Conservation (phyloP, 192 early-diverging fungal species). For the Chytriomyces sp. region DNA sequence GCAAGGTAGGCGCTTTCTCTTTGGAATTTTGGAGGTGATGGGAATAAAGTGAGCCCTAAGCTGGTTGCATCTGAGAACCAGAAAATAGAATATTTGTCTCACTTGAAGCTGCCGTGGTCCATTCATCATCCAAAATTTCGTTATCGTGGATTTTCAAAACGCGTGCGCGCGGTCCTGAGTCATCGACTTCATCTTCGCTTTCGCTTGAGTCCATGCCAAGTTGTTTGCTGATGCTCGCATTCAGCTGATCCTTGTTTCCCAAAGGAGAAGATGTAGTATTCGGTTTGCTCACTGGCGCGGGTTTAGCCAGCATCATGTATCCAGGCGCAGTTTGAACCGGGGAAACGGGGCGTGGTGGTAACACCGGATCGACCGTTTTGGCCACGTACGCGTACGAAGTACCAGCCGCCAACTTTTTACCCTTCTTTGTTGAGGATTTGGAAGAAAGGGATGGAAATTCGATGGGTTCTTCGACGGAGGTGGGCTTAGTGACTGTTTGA, state of each 20-base stretch:
- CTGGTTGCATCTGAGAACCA: not conserved
- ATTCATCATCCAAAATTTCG: constrained; percentile 14
- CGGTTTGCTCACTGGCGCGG: not conserved
- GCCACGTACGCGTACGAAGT: constrained; percentile 25
- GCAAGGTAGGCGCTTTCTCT: constrained; percentile 31
- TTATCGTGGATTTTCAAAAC: constrained; percentile 15
- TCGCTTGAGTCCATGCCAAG: not conserved
- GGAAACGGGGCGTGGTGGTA: not conserved
- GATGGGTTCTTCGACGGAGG: not conserved
- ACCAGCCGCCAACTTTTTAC: not conserved
- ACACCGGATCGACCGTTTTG: not conserved
- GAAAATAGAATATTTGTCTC: not conserved
- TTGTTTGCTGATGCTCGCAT: not conserved
- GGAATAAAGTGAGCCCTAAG: not conserved
- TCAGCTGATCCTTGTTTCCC: not conserved
- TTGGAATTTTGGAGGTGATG: too few relatives aligned
- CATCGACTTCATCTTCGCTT: not conserved
- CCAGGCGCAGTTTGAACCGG: not conserved
- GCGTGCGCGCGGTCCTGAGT: not conserved
- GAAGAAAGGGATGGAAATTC: not conserved
- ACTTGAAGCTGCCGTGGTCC: not conserved
- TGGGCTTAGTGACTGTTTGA: not conserved
- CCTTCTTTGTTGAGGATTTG: constrained; percentile 2
- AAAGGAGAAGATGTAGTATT: not conserved
- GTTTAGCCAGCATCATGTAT: not conserved